phyloP scores from a whole-genome alignment of 768 basidiomycete genomes.

The Leccinum ochraceum region DNA sequence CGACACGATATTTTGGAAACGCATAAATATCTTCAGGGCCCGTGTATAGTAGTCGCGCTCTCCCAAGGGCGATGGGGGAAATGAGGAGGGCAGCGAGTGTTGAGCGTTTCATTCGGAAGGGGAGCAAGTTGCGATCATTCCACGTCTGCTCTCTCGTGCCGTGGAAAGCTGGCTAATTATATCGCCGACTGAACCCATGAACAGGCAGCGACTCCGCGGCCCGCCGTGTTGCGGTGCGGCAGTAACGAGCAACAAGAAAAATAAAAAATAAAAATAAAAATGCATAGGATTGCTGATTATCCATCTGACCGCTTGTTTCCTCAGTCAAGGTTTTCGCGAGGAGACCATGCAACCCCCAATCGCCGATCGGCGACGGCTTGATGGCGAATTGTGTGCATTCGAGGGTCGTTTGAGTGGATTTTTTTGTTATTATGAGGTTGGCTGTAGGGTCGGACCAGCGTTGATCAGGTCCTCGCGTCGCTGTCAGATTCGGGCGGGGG shows the following conservation, averaged over 20 bases:
- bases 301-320: constrained; percentile 4
- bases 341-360: constrained; percentile 32
- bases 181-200: constrained; percentile 34
- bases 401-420: constrained; percentile 4
- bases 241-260: constrained; percentile 3
- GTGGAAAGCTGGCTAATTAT: constrained; percentile 29
- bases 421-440: background rate
- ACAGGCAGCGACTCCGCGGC: constrained; percentile 31
- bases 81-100: constrained; percentile 19
- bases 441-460: constrained; percentile 2
- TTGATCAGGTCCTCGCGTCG: constrained; percentile 16
- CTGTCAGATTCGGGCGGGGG: constrained; percentile 17
- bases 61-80: constrained; percentile 14
- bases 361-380: constrained; percentile 29
- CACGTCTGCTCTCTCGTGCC: constrained; percentile 13
- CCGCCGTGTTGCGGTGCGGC: constrained; percentile 4
- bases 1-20: constrained; percentile 79
- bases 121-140: constrained; percentile 1
- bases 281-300: constrained; percentile 1
- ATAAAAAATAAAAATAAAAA: background rate
- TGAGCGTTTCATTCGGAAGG: constrained; percentile 20
- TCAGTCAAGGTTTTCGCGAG: constrained; percentile 19
- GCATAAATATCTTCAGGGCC: constrained; percentile 80
- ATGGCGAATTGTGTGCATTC: constrained; percentile 9
- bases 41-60: constrained; percentile 54